Evolutionary conservation across 2,329 filamentous ascomycete species (phyloP).

Genomic region (Trichoderma sp.): DNA sequence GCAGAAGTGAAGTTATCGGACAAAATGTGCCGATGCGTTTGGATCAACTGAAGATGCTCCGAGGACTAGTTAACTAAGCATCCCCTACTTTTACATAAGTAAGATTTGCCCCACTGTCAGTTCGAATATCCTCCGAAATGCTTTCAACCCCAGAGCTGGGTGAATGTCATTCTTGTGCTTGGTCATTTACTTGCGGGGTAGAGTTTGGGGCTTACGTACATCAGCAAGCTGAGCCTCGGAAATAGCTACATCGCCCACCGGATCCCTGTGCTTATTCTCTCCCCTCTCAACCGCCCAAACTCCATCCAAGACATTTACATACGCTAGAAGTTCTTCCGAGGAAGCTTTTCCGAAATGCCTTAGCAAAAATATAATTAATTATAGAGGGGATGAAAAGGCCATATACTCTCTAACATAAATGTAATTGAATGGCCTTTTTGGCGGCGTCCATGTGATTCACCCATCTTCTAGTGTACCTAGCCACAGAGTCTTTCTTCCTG

Average conservation of each 20-base stretch:
- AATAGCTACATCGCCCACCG: too few relatives aligned
- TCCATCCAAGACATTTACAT: not conserved
- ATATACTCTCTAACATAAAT: not conserved
- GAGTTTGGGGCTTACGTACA: not conserved
- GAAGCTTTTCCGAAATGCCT: not conserved
- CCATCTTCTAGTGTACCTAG: not conserved
- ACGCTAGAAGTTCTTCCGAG: not conserved
- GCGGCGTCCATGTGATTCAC: not conserved
- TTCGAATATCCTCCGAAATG: not conserved
- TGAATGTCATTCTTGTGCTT: not conserved
- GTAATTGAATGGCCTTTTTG: not conserved
- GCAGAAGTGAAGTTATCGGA: not conserved
- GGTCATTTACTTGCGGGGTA: not conserved
- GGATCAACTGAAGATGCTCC: not conserved
- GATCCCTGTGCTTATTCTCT: not conserved
- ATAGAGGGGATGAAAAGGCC: not conserved
- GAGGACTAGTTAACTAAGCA: not conserved
- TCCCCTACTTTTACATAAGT: not conserved
- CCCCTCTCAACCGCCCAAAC: not conserved
- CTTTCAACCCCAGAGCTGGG: not conserved
- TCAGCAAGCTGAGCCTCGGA: not conserved
- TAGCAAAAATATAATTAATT: not conserved
- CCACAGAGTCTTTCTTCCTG: not conserved
- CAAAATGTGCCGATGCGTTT: not conserved
- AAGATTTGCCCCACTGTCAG: not conserved